These are phyloP conservation scores for Puccinia brachypodii DNA, from an alignment of 1,284 basidiomycete species.

Conservation along the genomic window DNA sequence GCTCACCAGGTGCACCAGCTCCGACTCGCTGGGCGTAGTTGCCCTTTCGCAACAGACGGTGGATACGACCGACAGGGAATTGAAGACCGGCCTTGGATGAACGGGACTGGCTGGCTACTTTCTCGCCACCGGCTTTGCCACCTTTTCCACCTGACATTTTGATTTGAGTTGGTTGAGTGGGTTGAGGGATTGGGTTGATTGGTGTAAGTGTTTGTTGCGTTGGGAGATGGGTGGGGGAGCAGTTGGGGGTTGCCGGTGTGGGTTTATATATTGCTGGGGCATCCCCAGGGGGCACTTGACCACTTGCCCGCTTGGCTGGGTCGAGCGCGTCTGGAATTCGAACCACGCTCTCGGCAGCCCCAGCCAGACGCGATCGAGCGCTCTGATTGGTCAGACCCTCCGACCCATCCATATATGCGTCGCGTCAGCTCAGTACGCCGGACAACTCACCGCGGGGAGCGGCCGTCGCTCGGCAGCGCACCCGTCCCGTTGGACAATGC, in stretches of 20 bases:
- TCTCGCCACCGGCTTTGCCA: constrained; percentile 48
- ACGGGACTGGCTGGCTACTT: constrained; percentile 61
- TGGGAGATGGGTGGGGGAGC: no score
- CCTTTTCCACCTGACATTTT: constrained; percentile 43
- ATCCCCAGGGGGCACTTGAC: neutral
- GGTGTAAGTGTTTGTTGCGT: neutral
- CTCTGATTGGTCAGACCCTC: constrained; percentile 33
- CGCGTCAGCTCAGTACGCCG: neutral
- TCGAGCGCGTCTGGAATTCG: neutral
- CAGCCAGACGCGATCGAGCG: constrained; percentile 10
- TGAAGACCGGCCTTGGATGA: constrained; percentile 77
- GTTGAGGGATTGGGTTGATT: constrained; percentile 1
- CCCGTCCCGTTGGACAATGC: no score
- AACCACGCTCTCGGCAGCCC: constrained; percentile 10
- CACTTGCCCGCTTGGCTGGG: neutral
- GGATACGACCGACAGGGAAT: constrained; percentile 84
- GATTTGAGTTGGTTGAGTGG: neutral
- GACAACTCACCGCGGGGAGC: neutral
- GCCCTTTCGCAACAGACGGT: constrained; percentile 78
- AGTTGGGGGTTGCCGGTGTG: no score
- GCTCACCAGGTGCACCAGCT: constrained; percentile 70
- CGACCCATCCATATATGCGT: neutral
- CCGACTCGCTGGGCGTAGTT: constrained; percentile 79
- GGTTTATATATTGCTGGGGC: neutral
- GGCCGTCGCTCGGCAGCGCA: neutral